phyloP scores from a whole-genome alignment of 2,329 filamentous ascomycete species.

The Stromatinia cepivora region DNA sequence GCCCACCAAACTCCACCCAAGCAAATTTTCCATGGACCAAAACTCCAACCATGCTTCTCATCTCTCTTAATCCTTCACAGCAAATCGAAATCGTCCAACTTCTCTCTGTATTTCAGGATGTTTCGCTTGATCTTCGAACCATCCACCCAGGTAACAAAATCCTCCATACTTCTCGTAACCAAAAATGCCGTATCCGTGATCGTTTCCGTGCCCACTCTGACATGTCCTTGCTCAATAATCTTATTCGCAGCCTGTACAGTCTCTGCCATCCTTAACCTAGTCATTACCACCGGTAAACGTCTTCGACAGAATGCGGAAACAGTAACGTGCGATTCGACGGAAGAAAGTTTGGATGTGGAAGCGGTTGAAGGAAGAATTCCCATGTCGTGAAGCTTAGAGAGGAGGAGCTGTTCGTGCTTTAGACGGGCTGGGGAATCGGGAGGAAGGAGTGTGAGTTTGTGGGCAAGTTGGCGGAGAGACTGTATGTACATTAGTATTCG shows the following conservation, averaged over 20 bases:
- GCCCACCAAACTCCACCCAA: conserved; percentile 12
- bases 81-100: conserved; percentile 94
- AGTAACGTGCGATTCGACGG: conserved; percentile 84
- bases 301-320: conserved; percentile 86
- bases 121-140: conserved; percentile 96
- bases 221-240: conserved; percentile 92
- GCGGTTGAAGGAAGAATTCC: conserved; percentile 72
- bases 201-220: conserved; percentile 85
- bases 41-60: conserved; percentile 3
- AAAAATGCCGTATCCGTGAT: conserved; percentile 88
- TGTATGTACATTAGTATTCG: conserved; percentile 42
- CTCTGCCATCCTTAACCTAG: conserved; percentile 85
- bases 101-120: conserved; percentile 91
- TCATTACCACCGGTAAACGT: conserved; percentile 87
- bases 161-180: conserved; percentile 86
- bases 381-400: conserved; percentile 93
- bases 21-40: conserved; percentile 12
- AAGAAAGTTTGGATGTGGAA: conserved; percentile 69
- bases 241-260: conserved; percentile 80
- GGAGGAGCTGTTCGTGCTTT: conserved; percentile 81
- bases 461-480: conserved; percentile 86
- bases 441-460: conserved; percentile 81
- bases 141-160: conserved; percentile 95
- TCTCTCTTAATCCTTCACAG: conserved; percentile 51
- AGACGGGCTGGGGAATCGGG: conserved; percentile 73